Base-by-base conservation (phyloP, 768 basidiomycete species). In the Agrocybe pediades region DNA sequence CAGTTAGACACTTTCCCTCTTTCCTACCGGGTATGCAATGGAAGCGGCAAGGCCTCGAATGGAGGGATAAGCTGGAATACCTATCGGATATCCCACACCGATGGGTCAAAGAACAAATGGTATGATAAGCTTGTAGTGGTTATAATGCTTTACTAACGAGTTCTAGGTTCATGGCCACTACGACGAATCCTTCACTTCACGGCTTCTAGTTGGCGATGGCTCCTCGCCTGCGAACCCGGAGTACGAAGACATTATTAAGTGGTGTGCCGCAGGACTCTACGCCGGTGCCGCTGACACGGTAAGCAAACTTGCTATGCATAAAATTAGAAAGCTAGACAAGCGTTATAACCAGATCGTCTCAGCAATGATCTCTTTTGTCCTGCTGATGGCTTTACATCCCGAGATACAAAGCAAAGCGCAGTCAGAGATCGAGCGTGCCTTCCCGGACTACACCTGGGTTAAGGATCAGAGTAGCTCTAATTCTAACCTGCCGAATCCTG, bases 21-120 rank as follows among this genome's bases (percentile, higher is more conserved):
- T 82, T 68, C 63, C 61, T 84, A 25, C 83, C 83, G 6, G 78
- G 79, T 11, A 74, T 75, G 6, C 65, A 58, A 0, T 84, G 80
- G 70, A 78, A 78, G 54, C 72, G 74, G 4, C 71, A 77, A 61
- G 81, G 76, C 24, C 62, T 68, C 13, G 60, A 46, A 23, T 82
- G 79, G 79, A 57, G 61, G 53, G 57, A 62, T 56, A 73, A 72
- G 51, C 66, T 69, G 46, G 65, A 61, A 30, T 60, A 61, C 55
- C 69, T 68, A 56, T 78, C 71, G 24, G 71, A 69, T 26, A 68
- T 72, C 9, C 75, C 75, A 4, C 74, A 76, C 56, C 49, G 68
- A 41, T 78, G 75, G 76, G 77, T 77, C 24, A 78, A 80, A 55
- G 54, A 71, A 41, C 73, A 76, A 51, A 74, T 83, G 63, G 74